Evolutionary conservation across 345 rosid genomes (phyloP), one percentile per base, ranked within the genome.

Genomic region (Rhodomyrtus tomentosa): DNA sequence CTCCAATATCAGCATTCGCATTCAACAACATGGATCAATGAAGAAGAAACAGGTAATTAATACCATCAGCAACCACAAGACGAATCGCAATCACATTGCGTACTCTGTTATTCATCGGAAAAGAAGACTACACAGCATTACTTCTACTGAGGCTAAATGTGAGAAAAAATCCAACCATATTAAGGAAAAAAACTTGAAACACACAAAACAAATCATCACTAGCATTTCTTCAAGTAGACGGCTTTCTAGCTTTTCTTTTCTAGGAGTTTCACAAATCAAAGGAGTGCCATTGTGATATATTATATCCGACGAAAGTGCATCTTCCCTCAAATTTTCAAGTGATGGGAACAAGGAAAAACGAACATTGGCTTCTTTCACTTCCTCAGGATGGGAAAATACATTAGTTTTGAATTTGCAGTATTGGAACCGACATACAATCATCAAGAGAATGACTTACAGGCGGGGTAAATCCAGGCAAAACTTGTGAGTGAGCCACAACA

Each of bases 381-480:
- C 79, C 45, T 68, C 14, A 68, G 79, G 79, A 36, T 36, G 38
- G 38, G 36, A 68, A 82, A 49, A 6, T 54, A n/a, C 20, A 38
- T 5, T 11, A 80, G 55, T 25, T 5, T 32, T 45, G 72, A 74
- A 16, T 16, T 58, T 50, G 81, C 6, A 58, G 32, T 27, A 81
- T 22, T 50, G 27, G n/a, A 73, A 16, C 76, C 3, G 5, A 50
- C 50, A 2, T 42, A 50, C 20, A 81, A 50, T 32, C 21, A 81
- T 52, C 15, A n/a, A 45, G 11, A 24, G 84, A 72, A 40, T 42
- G 38, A 91, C 98, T 92, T 91, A 96, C 99, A 62, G 98, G 99
- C 38, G 99, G 99, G 52, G 99, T 97, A 81, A 50, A 93, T 85
- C 93, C 95, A 0, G 98, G 98, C 56, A 97, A 89, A 84, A 89